phyloP scores from a whole-genome alignment of 2,329 filamentous ascomycete species.

The Phoma sp. region DNA sequence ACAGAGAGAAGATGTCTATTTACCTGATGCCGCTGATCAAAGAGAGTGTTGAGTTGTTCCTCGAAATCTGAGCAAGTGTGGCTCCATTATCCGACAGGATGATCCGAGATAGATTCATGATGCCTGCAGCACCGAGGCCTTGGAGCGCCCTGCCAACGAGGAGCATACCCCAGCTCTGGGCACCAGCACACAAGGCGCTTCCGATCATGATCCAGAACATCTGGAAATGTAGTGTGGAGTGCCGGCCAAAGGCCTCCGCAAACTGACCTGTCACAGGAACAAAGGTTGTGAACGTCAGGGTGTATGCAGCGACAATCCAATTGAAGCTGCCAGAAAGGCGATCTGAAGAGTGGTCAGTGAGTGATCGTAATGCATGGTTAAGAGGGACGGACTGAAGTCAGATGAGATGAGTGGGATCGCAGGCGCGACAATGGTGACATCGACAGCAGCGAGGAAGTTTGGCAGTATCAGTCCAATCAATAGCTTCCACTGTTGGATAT shows the following conservation, averaged over 20 bases:
- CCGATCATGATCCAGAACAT: constrained; percentile 61
- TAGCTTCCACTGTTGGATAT: constrained; percentile 64
- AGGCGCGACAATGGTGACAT: constrained; percentile 68
- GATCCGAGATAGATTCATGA: constrained; percentile 65
- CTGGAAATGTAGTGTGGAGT: constrained; percentile 63
- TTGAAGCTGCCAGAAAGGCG: constrained; percentile 60
- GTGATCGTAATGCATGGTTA: neutral
- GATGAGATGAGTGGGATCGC: constrained; percentile 67
- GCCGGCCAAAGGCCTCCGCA: constrained; percentile 69
- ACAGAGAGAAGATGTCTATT: neutral
- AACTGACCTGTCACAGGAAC: constrained; percentile 70
- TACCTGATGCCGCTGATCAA: constrained; percentile 62
- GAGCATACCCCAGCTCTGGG: constrained; percentile 64
- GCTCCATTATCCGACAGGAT: constrained; percentile 69
- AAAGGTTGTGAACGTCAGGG: constrained; percentile 69
- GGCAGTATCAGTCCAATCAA: constrained; percentile 65
- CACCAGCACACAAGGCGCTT: constrained; percentile 65
- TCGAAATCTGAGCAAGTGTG: constrained; percentile 73
- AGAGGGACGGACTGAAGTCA: constrained; percentile 60
- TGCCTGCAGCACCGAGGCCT: constrained; percentile 65
- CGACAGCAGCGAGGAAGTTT: constrained; percentile 66
- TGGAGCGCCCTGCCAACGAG: constrained; percentile 69
- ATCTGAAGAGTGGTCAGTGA: constrained; percentile 36
- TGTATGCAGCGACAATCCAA: constrained; percentile 74
- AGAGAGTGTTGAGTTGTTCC: constrained; percentile 69